Percentiles rank a stretch among this genome's conserved stretches.
Evolutionary conservation across 23 red algal genomes (phyloP).

Genomic region (Gracilaria vermiculophylla): DNA sequence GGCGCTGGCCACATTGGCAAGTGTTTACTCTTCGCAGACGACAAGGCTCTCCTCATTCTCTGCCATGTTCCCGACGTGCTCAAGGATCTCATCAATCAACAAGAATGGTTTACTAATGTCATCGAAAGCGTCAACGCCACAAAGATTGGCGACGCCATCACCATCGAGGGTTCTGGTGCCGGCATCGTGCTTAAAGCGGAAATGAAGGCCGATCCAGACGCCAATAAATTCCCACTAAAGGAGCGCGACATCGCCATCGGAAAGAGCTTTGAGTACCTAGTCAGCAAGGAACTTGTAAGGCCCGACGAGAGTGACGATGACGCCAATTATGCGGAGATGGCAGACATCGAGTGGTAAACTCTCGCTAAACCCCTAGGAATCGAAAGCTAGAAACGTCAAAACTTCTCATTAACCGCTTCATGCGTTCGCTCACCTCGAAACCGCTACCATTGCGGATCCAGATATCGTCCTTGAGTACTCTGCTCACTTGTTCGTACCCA

Average conservation of each 20-base stretch:
- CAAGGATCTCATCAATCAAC: slow-evolving; percentile 23
- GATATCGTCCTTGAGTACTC: slow-evolving; percentile 48
- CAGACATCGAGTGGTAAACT: slow-evolving; percentile 68
- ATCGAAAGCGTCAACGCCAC: slow-evolving; percentile 19
- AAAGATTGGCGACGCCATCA: slow-evolving; percentile 11
- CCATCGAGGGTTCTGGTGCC: background rate
- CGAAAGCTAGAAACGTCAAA: slow-evolving; percentile 10
- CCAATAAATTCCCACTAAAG: slow-evolving; percentile 50
- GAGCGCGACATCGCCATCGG: slow-evolving; percentile 48
- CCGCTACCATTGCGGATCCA: slow-evolving; percentile 52
- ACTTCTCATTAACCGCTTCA: slow-evolving; percentile 11
- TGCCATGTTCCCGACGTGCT: slow-evolving; percentile 52
- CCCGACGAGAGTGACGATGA: slow-evolving; percentile 69
- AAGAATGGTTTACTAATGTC: slow-evolving; percentile 60
- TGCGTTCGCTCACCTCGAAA: slow-evolving; percentile 10
- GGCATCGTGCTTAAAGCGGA: slow-evolving; percentile 40
- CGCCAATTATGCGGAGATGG: slow-evolving; percentile 63
- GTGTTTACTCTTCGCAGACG: slow-evolving; percentile 38
- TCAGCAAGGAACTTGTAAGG: slow-evolving; percentile 50
- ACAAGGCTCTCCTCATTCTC: slow-evolving; percentile 25
- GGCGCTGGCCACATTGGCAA: slow-evolving; percentile 64
- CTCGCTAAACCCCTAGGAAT: slow-evolving; percentile 17
- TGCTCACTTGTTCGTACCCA: slow-evolving; percentile 15
- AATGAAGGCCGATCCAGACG: slow-evolving; percentile 51
- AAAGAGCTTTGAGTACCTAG: slow-evolving; percentile 40